phyloP scores from a whole-genome alignment of 768 basidiomycete species.

The Pulveroboletus sp. region DNA sequence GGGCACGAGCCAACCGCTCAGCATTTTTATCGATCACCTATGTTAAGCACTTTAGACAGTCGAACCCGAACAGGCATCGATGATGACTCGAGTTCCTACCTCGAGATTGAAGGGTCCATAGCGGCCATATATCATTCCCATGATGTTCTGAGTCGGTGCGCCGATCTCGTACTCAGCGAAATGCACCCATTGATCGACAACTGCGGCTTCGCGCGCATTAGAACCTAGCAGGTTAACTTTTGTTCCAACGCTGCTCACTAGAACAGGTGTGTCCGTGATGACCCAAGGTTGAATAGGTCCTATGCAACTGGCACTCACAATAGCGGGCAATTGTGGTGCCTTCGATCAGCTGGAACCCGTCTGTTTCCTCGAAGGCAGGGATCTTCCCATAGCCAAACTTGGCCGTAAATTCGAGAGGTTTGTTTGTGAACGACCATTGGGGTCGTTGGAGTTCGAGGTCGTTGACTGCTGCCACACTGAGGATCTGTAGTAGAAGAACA shows the following conservation, averaged over 20 bases:
- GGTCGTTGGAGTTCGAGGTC: slow-evolving; percentile 11
- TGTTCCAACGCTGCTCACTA: slow-evolving; percentile 15
- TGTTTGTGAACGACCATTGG: slow-evolving; percentile 13
- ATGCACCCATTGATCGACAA: slow-evolving; percentile 14
- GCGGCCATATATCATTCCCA: not conserved
- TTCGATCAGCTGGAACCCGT: slow-evolving; percentile 18
- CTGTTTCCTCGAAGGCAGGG: slow-evolving; percentile 17
- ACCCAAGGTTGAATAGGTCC: no score
- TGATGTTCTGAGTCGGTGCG: not conserved
- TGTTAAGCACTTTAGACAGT: not conserved
- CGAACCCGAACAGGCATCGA: no score
- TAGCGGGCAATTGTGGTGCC: slow-evolving; percentile 22
- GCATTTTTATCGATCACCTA: not conserved
- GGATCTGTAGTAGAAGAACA: slow-evolving; percentile 2
- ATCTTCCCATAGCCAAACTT: slow-evolving; percentile 23
- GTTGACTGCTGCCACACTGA: slow-evolving; percentile 19
- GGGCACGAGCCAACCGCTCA: not conserved
- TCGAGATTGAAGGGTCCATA: slow-evolving; percentile 4
- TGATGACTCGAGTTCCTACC: not conserved
- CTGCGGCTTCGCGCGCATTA: slow-evolving; percentile 7
- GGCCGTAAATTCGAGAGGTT: slow-evolving; percentile 5
- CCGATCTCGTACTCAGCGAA: slow-evolving; percentile 13
- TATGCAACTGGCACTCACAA: slow-evolving; percentile 11
- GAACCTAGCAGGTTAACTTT: slow-evolving; percentile 9
- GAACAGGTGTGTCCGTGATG: not conserved